A percentile compares a stretch with the other conserved stretches of the same genome.
phyloP scores from a whole-genome alignment of 1,284 basidiomycete genomes.

The Malassezia pachydermatis region DNA sequence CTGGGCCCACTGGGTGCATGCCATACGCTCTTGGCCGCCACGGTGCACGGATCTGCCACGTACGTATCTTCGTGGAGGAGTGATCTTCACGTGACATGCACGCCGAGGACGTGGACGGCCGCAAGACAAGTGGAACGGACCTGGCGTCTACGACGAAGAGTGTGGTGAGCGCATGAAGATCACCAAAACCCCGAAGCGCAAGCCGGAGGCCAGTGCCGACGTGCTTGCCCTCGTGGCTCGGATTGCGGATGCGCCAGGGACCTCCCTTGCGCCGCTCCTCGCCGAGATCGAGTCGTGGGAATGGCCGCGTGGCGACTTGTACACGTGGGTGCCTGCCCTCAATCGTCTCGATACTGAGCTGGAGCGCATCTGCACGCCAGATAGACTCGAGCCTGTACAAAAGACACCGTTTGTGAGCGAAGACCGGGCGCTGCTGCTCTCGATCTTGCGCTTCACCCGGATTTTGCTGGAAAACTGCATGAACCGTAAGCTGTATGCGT shows the following conservation, averaged over 20 bases:
- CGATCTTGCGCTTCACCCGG: slow-evolving; percentile 77
- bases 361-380: slow-evolving; percentile 68
- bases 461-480: slow-evolving; percentile 93
- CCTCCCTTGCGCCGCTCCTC: slow-evolving; percentile 36
- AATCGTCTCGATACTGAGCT: slow-evolving; percentile 88
- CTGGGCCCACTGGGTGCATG: too few relatives aligned
- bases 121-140: too few relatives aligned
- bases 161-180: slow-evolving; percentile 49
- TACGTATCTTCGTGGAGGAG: too few relatives aligned
- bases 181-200: slow-evolving; percentile 44
- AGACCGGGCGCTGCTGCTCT: slow-evolving; percentile 65
- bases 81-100: too few relatives aligned
- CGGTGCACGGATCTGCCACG: too few relatives aligned
- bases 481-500: slow-evolving; percentile 89
- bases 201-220: slow-evolving; percentile 33
- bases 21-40: too few relatives aligned
- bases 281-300: slow-evolving; percentile 57
- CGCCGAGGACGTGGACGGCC: too few relatives aligned
- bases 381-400: slow-evolving; percentile 52
- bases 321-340: slow-evolving; percentile 87
- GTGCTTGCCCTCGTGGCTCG: slow-evolving; percentile 28
- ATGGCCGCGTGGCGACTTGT: slow-evolving; percentile 92
- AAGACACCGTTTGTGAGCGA: slow-evolving; percentile 65
- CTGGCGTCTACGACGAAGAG: too few relatives aligned
- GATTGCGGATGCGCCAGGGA: slow-evolving; percentile 30